These are phyloP conservation scores for Neoboletus brunneissimus DNA, from an alignment of 768 basidiomycete species.

Conservation along the genomic window DNA sequence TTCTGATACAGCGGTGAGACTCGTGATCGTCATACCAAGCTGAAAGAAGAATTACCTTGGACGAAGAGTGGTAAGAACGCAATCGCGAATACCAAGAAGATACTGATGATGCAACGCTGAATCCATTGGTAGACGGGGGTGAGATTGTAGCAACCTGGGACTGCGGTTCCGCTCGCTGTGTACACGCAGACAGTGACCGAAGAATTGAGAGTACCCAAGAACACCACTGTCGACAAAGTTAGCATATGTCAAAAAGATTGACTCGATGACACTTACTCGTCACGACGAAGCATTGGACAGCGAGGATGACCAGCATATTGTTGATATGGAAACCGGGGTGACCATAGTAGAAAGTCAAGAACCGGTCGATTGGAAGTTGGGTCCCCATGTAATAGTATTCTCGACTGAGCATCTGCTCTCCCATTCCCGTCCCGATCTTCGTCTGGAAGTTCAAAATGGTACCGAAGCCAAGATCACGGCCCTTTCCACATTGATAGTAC, in stretches of 20 bases:
- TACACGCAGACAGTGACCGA: constrained; percentile 80
- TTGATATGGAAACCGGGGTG: constrained; percentile 99
- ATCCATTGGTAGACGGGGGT: constrained; percentile 95
- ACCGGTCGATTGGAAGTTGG: constrained; percentile 95
- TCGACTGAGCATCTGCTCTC: constrained; percentile 98
- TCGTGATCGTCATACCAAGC: constrained; percentile 14
- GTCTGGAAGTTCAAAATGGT: constrained; percentile 99
- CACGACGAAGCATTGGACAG: constrained; percentile 92
- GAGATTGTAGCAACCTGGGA: constrained; percentile 93
- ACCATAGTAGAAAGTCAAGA: constrained; percentile 99
- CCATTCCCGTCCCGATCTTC: constrained; percentile 99
- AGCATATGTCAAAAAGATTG: constrained; percentile 10
- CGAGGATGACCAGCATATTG: constrained; percentile 97
- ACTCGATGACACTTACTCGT: constrained; percentile 57
- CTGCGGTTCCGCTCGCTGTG: constrained; percentile 63
- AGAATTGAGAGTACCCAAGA: constrained; percentile 88
- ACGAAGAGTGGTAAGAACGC: constrained; percentile 92
- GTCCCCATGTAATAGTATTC: constrained; percentile 99
- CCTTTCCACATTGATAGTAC: constrained; percentile 99
- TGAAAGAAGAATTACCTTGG: constrained; percentile 59
- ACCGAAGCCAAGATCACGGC: constrained; percentile 97
- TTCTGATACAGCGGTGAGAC: constrained; percentile 47
- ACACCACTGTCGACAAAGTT: constrained; percentile 64
- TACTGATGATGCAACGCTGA: constrained; percentile 92
- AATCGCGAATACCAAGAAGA: constrained; percentile 98